Evolutionary conservation across 2,329 filamentous ascomycete genomes (phyloP), one percentile per base, ranked within the genome.

Genomic region (Dryadomyces quercivorus): DNA sequence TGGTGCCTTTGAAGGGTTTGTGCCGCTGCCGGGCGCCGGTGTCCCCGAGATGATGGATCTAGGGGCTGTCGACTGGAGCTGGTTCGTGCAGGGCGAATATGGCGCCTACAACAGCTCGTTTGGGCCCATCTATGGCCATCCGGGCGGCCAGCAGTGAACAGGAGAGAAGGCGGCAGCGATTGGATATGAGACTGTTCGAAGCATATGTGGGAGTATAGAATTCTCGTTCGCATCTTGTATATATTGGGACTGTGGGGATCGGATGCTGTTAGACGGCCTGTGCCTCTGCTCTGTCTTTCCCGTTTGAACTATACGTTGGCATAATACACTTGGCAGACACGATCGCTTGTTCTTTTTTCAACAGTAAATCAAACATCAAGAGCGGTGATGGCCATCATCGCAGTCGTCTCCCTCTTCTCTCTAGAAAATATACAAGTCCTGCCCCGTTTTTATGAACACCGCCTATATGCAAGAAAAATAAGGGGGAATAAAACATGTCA

Each of bases 61-160:
- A 48, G 61, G 59, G 1, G 59, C 72, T 34, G 72, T 77, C 72
- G 73, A 77, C 59, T 77, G 74, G 74, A 70, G 69, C 31, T 72
- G 72, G 42, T 64, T 76, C 51, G 67, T 76, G 61, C 70, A 74
- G 42, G 55, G 55, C 44, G 55, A 58, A 53, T 72, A 72, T 55
- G 66, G 58, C 48, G 58, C 59, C 43, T 45, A 42, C 38, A 51
- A 20, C 13, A 49, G 59, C 16, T 61, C 16, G 3, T 59, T 53
- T 43, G 51, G 50, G 7, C 15, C 38, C 42, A 58, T 59, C 50
- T 60, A 60, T n/a, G 53, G 55, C 8, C 56, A 55, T 22, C 36
- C 43, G 7, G 75, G 53, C 6, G 43, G 50, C 18, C 42, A 36
- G 43, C 10, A 7, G n/a, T n/a, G 13, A 21, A n/a, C 7, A 46